Conservation (phyloP, 139 green algal species). For the Closterium sp. region DNA sequence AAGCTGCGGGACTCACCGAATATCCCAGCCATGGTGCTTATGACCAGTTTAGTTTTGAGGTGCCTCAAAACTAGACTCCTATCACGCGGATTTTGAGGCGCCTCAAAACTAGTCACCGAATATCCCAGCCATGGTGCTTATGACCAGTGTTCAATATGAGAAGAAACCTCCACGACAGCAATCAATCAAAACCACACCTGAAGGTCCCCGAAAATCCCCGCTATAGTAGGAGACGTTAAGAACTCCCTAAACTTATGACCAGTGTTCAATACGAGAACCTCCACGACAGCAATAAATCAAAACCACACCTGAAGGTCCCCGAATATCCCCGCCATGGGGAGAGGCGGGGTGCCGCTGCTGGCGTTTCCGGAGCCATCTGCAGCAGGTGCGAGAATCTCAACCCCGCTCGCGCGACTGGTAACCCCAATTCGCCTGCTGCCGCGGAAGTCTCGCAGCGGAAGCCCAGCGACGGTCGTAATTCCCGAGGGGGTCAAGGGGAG, state of each 20-base stretch:
- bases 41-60: too few relatives aligned
- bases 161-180: too few relatives aligned
- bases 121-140: too few relatives aligned
- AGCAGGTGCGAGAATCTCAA: background rate
- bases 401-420: background rate
- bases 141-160: too few relatives aligned
- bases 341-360: background rate
- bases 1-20: background rate
- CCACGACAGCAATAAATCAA: background rate
- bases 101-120: too few relatives aligned
- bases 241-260: background rate
- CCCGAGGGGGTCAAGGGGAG: background rate
- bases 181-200: too few relatives aligned
- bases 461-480: background rate
- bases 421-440: background rate
- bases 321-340: background rate
- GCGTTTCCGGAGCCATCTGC: background rate
- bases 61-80: too few relatives aligned
- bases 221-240: too few relatives aligned
- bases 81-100: too few relatives aligned
- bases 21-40: too few relatives aligned
- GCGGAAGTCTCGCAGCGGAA: background rate
- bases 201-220: too few relatives aligned
- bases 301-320: background rate
- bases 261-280: too few relatives aligned